Percentiles rank a stretch among this genome's conserved stretches.
phyloP scores from a whole-genome alignment of 1,139 yeast species.

The Kluyveromyces sp. region DNA sequence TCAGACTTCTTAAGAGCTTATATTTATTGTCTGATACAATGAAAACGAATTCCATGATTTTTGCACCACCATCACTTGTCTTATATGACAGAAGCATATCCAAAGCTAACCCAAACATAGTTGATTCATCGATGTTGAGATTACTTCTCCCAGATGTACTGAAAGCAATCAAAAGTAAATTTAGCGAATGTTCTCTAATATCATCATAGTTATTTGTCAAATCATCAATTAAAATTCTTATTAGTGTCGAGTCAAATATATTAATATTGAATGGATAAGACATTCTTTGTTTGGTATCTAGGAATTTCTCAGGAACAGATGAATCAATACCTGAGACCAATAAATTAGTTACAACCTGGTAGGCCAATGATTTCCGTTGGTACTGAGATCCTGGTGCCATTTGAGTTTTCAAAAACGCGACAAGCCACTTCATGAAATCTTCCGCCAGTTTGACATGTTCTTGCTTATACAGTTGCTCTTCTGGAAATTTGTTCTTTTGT shows the following conservation, averaged over 20 bases:
- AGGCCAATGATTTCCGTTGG: slow-evolving; percentile 47
- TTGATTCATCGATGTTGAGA: slow-evolving; percentile 12
- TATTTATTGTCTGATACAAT: slow-evolving; percentile 21
- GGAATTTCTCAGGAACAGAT: slow-evolving; percentile 31
- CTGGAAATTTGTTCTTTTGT: slow-evolving; percentile 32
- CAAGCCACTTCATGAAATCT: slow-evolving; percentile 39
- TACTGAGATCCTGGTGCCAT: slow-evolving; percentile 65
- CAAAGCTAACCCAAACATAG: slow-evolving; percentile 35
- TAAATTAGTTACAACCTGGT: slow-evolving; percentile 42
- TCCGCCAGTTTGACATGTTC: slow-evolving; percentile 29
- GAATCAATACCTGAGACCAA: slow-evolving; percentile 52
- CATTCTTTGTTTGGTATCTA: slow-evolving; percentile 28
- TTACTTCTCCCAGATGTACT: slow-evolving; percentile 21
- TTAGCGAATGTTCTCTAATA: slow-evolving; percentile 47
- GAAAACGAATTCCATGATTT: slow-evolving; percentile 46
- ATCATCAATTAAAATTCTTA: slow-evolving; percentile 49
- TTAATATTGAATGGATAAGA: slow-evolving; percentile 40
- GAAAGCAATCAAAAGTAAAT: slow-evolving; percentile 43
- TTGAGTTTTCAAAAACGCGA: slow-evolving; percentile 35
- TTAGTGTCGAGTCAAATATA: slow-evolving; percentile 36
- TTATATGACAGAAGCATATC: slow-evolving; percentile 55
- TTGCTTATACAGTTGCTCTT: slow-evolving; percentile 29
- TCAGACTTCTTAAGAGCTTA: slow-evolving; percentile 23
- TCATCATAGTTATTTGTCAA: slow-evolving; percentile 70
- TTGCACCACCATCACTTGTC: slow-evolving; percentile 77